Conservation (phyloP, 2,329 filamentous ascomycete genomes). For the Pestalotiopsis sp. region DNA sequence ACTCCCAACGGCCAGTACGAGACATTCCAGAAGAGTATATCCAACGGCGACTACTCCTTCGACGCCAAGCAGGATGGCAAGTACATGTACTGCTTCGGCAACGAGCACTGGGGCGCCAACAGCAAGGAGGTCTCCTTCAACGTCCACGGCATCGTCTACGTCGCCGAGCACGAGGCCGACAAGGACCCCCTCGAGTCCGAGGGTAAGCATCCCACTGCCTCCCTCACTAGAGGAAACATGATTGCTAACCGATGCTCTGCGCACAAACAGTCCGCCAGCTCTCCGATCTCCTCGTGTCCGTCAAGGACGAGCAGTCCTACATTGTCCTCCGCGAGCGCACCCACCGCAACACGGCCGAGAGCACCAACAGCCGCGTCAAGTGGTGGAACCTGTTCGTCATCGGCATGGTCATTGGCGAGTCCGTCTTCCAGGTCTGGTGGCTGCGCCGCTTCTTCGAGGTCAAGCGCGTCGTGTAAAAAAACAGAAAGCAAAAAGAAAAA, state of each 20-base stretch:
- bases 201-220: conserved; percentile 57
- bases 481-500: neutral
- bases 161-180: conserved; percentile 82
- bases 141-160: conserved; percentile 97
- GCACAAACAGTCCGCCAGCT: conserved; percentile 70
- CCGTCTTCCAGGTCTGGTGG: conserved; percentile 99
- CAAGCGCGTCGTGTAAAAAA: conserved; percentile 64
- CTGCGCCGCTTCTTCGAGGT: conserved; percentile 97
- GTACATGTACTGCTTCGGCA: conserved; percentile 98
- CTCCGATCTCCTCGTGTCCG: conserved; percentile 82
- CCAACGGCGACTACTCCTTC: conserved; percentile 93
- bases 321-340: conserved; percentile 94
- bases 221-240: neutral
- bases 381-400: conserved; percentile 99
- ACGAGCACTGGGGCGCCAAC: conserved; percentile 95
- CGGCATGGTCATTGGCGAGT: conserved; percentile 83
- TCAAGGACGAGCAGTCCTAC: conserved; percentile 98
- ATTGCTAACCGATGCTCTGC: conserved; percentile 13
- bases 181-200: conserved; percentile 89
- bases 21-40: conserved; percentile 77
- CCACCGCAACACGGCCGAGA: conserved; percentile 97
- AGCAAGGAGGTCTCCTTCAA: conserved; percentile 99
- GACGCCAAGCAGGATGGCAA: conserved; percentile 82
- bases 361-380: conserved; percentile 95
- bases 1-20: conserved; percentile 78